phyloP scores from a whole-genome alignment of 129 eudicot genomes.

The Tagetes patula region DNA sequence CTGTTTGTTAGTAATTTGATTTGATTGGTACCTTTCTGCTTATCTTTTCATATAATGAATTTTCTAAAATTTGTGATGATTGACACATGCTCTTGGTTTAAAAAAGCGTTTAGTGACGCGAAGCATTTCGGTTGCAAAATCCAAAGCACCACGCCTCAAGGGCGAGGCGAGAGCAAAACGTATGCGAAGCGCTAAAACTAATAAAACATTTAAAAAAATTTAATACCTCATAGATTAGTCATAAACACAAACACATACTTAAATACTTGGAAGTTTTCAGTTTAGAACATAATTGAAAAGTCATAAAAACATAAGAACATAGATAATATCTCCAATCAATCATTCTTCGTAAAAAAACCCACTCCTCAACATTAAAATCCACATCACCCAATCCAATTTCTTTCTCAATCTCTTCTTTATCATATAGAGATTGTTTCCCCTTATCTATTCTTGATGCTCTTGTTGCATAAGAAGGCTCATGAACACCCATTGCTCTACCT shows the following conservation, averaged over 20 bases:
- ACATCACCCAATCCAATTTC: neutral
- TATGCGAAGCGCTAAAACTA: no score
- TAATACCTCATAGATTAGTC: no score
- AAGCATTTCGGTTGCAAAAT: no score
- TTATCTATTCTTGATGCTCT: neutral
- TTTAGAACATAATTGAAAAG: no score
- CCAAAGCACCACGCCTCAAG: no score
- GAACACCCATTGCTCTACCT: neutral
- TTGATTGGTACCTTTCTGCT: neutral
- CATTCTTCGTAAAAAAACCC: neutral
- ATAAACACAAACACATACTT: no score
- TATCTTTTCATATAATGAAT: neutral
- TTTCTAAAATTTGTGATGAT: neutral
- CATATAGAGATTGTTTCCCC: neutral
- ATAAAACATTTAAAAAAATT: no score
- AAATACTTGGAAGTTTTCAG: no score
- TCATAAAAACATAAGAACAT: no score
- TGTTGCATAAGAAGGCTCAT: slow-evolving; percentile 9
- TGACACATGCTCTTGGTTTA: neutral
- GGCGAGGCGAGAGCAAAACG: no score
- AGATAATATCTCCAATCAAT: neutral
- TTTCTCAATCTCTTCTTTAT: slow-evolving; percentile 2
- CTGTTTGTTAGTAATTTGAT: neutral
- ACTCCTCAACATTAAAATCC: neutral
- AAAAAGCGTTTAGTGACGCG: no score